Evolutionary conservation across 148 eudicot species (phyloP), one percentile per base, ranked within the genome.

Genomic region (Amaranthus cruentus): DNA sequence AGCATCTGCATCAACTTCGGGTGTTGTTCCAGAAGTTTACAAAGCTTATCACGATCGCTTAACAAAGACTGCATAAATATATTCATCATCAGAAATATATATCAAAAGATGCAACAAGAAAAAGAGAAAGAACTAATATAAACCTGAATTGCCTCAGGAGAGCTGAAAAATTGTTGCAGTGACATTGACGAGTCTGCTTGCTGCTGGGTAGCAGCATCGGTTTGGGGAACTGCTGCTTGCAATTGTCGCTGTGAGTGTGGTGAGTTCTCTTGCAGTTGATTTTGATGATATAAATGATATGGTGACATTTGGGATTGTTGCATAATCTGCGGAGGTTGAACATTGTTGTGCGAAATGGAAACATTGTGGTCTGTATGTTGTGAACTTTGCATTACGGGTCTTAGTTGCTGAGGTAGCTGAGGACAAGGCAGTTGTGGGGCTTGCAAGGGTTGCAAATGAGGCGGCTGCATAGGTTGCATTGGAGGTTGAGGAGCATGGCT

Each of bases 1-100:
- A 96, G 91, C 94, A 96, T 85, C 83, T 88, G 89, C 99, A 96
- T 96, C 78, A 96, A 84, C 81, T 90, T 92, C 57, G 99, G 99
- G 75, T 92, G 96, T 79, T 96, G 89, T 84, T 92, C 96, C 13
- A 96, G 86, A 82, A 96, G 91, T 83, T 87, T 91, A 82, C 94
- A 89, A 55, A 96, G 97, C 78, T 96, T 89, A 55, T 92, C 95
- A 54, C 97, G 90, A 77, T 96, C 99, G 81, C 90, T 86, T 85
- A 92, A 83, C 72, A 96, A 84, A 62, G 94, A 85, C 97, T 96
- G 90, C 73, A 66, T 70, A 54, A 7, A 74, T 68, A 63, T 18
- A 58, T 55, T 53, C 62, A 67, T 47, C 57, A 47, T 76, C 69
- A 83, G 74, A 69, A 60, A 57, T 28, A 70, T 18, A 4, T 50